Base-by-base conservation (phyloP, 202 grass and related monocot genomes). In the Cymbopogon flexuosus region DNA sequence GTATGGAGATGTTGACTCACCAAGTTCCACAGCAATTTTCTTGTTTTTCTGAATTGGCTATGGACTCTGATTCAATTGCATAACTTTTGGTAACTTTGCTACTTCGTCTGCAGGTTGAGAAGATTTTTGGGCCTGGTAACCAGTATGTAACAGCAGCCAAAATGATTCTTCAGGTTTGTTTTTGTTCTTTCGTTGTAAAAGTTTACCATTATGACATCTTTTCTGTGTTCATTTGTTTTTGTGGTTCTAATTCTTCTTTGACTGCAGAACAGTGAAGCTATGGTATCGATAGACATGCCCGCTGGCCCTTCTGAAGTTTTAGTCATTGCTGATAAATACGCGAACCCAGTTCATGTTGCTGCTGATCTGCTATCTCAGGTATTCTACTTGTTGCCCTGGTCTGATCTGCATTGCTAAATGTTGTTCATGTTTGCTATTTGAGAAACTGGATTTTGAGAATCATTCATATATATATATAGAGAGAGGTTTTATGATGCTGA, bases 61-160 rank as follows among this genome's bases (percentile, higher is more conserved):
- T 68, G 49, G 2, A 39, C 34, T 41, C 2, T 41, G 33, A 54
- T 57, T n/a, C n/a, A 15, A 68, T 11, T 2, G 0, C 5, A 8
- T 42, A 57, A 69, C 14, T 15, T 29, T 57, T 80, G 49, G 12
- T 58, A 77, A 57, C n/a, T 54, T 64, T 41, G 5, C 70, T 45
- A 65, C 47, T 57, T 10, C 1, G 34, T 23, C 40, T 80, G 31
- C 69, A 98, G 95, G 95, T 86, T 63, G 92, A 94, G 74, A 98
- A 94, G 88, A 85, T 98, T 74, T 98, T 98, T 86, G 95, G 95
- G 45, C 92, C 95, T 10, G 92, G 92, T 62, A 98, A 98, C 73
- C 95, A 93, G 72, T 98, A 98, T 89, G 95, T 98, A 59, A 98
- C 95, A 18, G 95, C 92, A 82, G 95, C 95, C 61, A 97, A 97